Evolutionary conservation across 2,329 filamentous ascomycete genomes (phyloP).

Genomic region (Xylariaceae sp.): DNA sequence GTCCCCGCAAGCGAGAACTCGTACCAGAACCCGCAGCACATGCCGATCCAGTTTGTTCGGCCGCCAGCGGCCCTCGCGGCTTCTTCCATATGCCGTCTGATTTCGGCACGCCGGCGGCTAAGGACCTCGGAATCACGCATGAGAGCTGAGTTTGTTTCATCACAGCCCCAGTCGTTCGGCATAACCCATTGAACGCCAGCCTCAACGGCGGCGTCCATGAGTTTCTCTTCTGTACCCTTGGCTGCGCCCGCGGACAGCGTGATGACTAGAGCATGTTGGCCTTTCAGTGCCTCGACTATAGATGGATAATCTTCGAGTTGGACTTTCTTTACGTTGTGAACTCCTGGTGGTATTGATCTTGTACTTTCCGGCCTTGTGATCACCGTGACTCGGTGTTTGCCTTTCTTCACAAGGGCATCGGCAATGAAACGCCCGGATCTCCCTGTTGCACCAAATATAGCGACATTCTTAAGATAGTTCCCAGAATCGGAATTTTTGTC

Average conservation of each 20-base stretch:
- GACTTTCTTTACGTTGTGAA: slow-evolving; percentile 36
- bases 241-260: slow-evolving; percentile 43
- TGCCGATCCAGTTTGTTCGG: slow-evolving; percentile 34
- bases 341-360: slow-evolving; percentile 40
- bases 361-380: slow-evolving; percentile 41
- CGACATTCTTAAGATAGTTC: slow-evolving; percentile 9
- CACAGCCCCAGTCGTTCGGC: slow-evolving; percentile 45
- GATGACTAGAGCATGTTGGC: slow-evolving; percentile 53
- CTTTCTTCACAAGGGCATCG: slow-evolving; percentile 39
- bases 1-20: slow-evolving; percentile 44
- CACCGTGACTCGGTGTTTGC: slow-evolving; percentile 47
- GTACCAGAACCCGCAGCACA: slow-evolving; percentile 49
- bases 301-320: slow-evolving; percentile 36
- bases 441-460: slow-evolving; percentile 33
- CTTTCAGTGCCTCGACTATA: slow-evolving; percentile 47
- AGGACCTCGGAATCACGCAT: too few relatives aligned
- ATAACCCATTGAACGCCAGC: slow-evolving; percentile 52
- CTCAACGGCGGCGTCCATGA: slow-evolving; percentile 50
- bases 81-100: slow-evolving; percentile 19
- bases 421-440: slow-evolving; percentile 35
- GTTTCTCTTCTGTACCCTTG: slow-evolving; percentile 41
- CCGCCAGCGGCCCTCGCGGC: slow-evolving; percentile 3
- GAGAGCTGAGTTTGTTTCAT: slow-evolving; percentile 37
- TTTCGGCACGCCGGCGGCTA: slow-evolving; percentile 32
- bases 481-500: too few relatives aligned